Base-by-base conservation (phyloP, 352 stramenopile genomes). In the Globisporangium parvum region DNA sequence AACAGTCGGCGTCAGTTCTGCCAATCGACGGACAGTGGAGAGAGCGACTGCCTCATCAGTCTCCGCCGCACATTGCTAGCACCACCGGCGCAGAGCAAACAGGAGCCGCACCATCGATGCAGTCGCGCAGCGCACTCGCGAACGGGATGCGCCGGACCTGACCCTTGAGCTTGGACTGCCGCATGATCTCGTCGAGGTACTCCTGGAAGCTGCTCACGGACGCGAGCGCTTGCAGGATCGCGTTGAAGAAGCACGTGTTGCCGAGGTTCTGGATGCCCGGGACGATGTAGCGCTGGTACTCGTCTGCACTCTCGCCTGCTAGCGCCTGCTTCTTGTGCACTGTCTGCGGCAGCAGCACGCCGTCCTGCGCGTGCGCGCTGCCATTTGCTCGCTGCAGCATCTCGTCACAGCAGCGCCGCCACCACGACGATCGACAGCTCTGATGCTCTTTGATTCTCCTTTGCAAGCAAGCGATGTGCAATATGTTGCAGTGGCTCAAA, bases 211-310 rank as follows among this genome's bases (percentile, higher is more conserved):
- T 81, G 21, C 67, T 54, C n/a, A 88, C 73, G 14, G 79, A 75
- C 10, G 86, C 84, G 31, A 96, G 67, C 51, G 82, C 80, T 63
- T 96, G 86, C 51, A 95, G 70, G 51, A 96, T 91, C 31, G 85
- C 86, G 60, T 96, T 96, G 70, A 96, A 92, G 62, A 92, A 96
- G 69, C 86, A 96, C 48, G 86, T 93, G 62, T 96, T 96, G 63
- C 86, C 85, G n/a, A 96, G 67, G 59, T 96, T 96, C 63, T 88
- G 71, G 41, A 95, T 74, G n/a, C 86, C 86, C 1, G 82, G 76
- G 41, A 93, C 70, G 15, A 39, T 47, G 39, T 51, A 61, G n/a
- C 55, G 55, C 47, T 61, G 55, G 47, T 51, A 55, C 55, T 61
- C 55, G 39, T 61, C 55, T 24, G 41, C 14, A 1, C 5, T 5